Evolutionary conservation across 2,329 filamentous ascomycete species (phyloP).

Genomic region (Ceratocystis eucalypticola): DNA sequence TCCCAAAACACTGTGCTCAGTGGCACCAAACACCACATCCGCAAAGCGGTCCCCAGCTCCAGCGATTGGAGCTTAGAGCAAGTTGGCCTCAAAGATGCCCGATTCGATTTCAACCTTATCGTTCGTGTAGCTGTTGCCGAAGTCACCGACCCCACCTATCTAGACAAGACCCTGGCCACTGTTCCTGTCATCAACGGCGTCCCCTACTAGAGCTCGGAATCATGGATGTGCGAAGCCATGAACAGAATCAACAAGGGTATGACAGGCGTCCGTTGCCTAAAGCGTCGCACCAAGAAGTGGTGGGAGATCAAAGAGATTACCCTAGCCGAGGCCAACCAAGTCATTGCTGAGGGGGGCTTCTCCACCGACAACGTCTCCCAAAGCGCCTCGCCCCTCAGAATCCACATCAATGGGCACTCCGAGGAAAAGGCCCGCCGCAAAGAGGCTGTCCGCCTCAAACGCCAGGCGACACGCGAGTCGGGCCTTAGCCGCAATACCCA

Average conservation of each 20-base stretch:
- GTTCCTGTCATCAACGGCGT: slow-evolving; percentile 5
- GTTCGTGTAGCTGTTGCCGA: slow-evolving; percentile 15
- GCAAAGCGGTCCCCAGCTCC: neutral
- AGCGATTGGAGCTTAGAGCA: slow-evolving; percentile 5
- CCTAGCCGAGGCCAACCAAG: neutral
- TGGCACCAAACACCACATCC: slow-evolving; percentile 12
- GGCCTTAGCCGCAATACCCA: neutral
- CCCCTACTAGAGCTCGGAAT: slow-evolving; percentile 9
- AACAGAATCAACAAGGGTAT: slow-evolving; percentile 10
- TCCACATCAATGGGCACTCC: slow-evolving; percentile 2
- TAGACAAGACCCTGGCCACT: slow-evolving; percentile 9
- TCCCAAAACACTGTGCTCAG: neutral
- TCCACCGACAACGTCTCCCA: slow-evolving; percentile 4
- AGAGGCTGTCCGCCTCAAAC: slow-evolving; percentile 7
- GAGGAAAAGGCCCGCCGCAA: slow-evolving; percentile 7
- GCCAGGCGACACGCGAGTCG: slow-evolving; percentile 1
- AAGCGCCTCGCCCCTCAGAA: neutral
- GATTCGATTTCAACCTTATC: slow-evolving; percentile 13
- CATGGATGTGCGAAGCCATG: slow-evolving; percentile 15
- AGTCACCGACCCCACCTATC: slow-evolving; percentile 7
- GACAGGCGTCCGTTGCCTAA: slow-evolving; percentile 8
- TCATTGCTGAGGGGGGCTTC: slow-evolving; percentile 5
- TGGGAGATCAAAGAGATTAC: slow-evolving; percentile 15
- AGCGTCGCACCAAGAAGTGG: slow-evolving; percentile 13
- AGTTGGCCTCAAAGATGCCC: slow-evolving; percentile 4